phyloP scores from a whole-genome alignment of 495 filamentous ascomycete genomes.

The Cairneyella variabilis region DNA sequence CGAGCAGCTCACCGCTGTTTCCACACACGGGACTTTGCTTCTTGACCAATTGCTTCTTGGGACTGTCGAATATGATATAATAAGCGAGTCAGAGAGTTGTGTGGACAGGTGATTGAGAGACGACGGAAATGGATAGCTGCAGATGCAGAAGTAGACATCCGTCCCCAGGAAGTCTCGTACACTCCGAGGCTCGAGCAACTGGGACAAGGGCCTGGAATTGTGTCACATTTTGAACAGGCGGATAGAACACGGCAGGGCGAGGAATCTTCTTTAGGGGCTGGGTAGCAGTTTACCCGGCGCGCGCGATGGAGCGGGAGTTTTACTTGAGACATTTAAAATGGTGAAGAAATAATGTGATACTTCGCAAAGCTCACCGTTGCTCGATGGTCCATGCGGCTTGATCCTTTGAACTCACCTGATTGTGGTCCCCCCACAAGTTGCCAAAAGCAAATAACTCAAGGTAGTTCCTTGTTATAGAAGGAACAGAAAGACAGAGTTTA shows the following conservation, averaged over 20 bases:
- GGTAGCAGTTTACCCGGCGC: neutral
- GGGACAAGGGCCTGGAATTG: neutral
- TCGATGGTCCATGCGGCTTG: neutral
- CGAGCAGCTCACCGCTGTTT: slow-evolving; percentile 20
- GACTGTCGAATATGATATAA: slow-evolving; percentile 15
- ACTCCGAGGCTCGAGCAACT: neutral
- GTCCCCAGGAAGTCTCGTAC: slow-evolving; percentile 12
- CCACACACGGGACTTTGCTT: slow-evolving; percentile 19
- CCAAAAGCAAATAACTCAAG: too few relatives aligned
- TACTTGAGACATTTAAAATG: too few relatives aligned
- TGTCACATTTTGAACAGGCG: neutral
- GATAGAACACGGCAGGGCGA: neutral
- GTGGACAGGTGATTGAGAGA: neutral
- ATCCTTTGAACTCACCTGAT: neutral
- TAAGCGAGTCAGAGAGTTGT: neutral
- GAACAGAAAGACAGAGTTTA: too few relatives aligned
- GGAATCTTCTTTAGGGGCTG: neutral
- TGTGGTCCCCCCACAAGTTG: neutral
- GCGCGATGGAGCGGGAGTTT: neutral
- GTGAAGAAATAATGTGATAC: too few relatives aligned
- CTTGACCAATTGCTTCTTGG: slow-evolving; percentile 18
- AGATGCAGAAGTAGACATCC: slow-evolving; percentile 16
- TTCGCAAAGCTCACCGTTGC: neutral
- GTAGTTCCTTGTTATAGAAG: too few relatives aligned
- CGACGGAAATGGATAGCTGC: slow-evolving; percentile 19